Percentiles rank a stretch among this genome's conserved stretches.
Conservation (phyloP, 345 rosid species). For the Streptanthus diversifolius region DNA sequence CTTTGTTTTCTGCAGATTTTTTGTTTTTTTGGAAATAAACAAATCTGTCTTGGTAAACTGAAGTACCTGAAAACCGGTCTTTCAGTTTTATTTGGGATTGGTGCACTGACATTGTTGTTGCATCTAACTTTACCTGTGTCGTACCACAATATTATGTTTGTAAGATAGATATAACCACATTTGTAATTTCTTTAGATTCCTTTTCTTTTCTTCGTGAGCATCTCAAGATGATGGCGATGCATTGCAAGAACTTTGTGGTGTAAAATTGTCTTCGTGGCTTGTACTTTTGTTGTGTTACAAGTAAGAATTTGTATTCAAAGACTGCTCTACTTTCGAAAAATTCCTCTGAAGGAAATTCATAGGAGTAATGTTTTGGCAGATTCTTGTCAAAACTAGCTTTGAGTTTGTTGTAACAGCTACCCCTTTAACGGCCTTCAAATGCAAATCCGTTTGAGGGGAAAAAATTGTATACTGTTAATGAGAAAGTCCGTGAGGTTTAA, state of each 20-base stretch:
- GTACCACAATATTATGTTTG: background rate
- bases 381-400: background rate
- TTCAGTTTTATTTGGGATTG: background rate
- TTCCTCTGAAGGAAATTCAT: too few relatives aligned
- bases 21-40: background rate
- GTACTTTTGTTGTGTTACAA: background rate
- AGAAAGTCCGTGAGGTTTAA: background rate
- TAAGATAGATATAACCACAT: background rate
- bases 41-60: background rate
- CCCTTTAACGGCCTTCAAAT: too few relatives aligned
- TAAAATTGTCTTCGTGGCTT: background rate
- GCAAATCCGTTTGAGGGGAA: background rate
- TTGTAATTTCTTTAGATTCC: background rate
- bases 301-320: background rate
- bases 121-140: background rate
- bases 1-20: slow-evolving; percentile 17
- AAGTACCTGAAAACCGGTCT: background rate
- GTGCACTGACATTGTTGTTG: slow-evolving; percentile 5
- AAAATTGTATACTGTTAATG: background rate
- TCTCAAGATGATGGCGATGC: slow-evolving; percentile 7
- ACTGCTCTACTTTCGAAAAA: background rate
- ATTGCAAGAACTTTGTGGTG: slow-evolving; percentile 7
- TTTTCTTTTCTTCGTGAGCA: background rate
- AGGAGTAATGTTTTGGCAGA: background rate
- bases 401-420: background rate